Conservation (phyloP, 257 asterid genomes). For the Ilex aquifolium region DNA sequence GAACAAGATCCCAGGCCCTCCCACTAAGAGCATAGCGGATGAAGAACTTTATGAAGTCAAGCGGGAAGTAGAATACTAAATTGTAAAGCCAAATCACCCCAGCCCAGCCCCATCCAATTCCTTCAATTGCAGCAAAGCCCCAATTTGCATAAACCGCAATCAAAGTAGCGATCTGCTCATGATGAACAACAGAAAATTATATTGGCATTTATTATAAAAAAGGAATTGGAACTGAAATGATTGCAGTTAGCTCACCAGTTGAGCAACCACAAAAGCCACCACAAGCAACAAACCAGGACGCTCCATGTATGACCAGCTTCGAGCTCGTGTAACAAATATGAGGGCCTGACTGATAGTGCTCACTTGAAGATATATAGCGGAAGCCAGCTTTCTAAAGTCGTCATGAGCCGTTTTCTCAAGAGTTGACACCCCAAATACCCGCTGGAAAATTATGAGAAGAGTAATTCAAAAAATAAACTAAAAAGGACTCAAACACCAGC, state of each 20-base stretch:
- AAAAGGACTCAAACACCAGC: too few species aligned
- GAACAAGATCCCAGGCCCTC: slow-evolving; percentile 56
- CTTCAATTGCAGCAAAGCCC: slow-evolving; percentile 24
- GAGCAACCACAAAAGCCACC: slow-evolving; percentile 21
- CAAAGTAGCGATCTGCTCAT: slow-evolving; percentile 20
- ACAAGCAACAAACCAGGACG: slow-evolving; percentile 24
- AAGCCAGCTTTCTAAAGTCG: slow-evolving; percentile 21
- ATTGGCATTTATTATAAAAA: too few species aligned
- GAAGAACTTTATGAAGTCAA: slow-evolving; percentile 46
- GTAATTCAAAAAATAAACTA: too few species aligned
- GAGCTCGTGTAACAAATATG: slow-evolving; percentile 22
- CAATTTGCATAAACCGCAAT: slow-evolving; percentile 25
- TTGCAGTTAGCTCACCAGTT: slow-evolving; percentile 8
- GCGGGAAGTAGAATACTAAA: slow-evolving; percentile 30
- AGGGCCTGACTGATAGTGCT: slow-evolving; percentile 28
- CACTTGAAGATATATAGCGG: slow-evolving; percentile 25
- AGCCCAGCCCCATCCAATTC: slow-evolving; percentile 30
- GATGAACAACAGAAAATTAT: not conserved
- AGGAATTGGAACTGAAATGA: not conserved
- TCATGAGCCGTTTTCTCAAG: slow-evolving; percentile 18
- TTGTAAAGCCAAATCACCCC: slow-evolving; percentile 27
- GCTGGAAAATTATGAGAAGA: slow-evolving; percentile 9
- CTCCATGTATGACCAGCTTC: slow-evolving; percentile 26
- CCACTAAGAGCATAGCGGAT: slow-evolving; percentile 52
- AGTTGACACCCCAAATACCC: slow-evolving; percentile 18